Conservation (phyloP, 2,329 filamentous ascomycete genomes). For the Calonectria montana region DNA sequence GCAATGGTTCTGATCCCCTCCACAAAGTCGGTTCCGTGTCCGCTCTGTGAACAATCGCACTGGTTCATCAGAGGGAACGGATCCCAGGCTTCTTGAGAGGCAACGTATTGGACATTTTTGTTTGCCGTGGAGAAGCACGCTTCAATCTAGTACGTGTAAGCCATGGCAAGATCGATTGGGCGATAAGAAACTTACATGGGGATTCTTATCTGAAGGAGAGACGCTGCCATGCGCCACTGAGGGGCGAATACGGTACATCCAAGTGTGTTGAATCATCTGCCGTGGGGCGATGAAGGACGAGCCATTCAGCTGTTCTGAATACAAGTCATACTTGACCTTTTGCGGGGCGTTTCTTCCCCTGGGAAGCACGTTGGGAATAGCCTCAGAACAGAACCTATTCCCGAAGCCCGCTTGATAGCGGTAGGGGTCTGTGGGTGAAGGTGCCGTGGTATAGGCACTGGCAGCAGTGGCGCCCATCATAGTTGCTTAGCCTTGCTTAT, state of each 20-base stretch:
- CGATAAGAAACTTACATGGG: conserved; percentile 8
- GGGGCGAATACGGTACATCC: conserved; percentile 48
- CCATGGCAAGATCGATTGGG: conserved; percentile 22
- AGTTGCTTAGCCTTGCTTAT: background rate
- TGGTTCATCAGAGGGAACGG: conserved; percentile 49
- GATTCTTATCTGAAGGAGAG: conserved; percentile 2
- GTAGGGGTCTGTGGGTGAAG: conserved; percentile 53
- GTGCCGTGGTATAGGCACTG: conserved; percentile 32
- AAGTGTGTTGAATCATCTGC: conserved; percentile 46
- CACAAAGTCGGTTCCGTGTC: conserved; percentile 51
- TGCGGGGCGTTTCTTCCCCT: conserved; percentile 58
- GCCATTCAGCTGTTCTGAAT: conserved; percentile 62
- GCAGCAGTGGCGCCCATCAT: conserved; percentile 35
- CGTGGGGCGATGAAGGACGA: conserved; percentile 48
- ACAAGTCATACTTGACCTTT: conserved; percentile 53
- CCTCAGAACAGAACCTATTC: conserved; percentile 61
- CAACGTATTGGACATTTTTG: conserved; percentile 55
- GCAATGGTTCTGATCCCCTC: conserved; percentile 59
- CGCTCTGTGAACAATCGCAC: background rate
- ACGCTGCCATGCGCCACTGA: conserved; percentile 44
- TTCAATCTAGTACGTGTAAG: conserved; percentile 41
- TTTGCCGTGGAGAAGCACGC: conserved; percentile 60
- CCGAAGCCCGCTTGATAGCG: conserved; percentile 68
- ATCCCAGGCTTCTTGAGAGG: conserved; percentile 62
- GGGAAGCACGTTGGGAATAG: conserved; percentile 58